Evolutionary conservation across 208 protist genomes (phyloP).

Genomic region (Leishmania guyanensis): DNA sequence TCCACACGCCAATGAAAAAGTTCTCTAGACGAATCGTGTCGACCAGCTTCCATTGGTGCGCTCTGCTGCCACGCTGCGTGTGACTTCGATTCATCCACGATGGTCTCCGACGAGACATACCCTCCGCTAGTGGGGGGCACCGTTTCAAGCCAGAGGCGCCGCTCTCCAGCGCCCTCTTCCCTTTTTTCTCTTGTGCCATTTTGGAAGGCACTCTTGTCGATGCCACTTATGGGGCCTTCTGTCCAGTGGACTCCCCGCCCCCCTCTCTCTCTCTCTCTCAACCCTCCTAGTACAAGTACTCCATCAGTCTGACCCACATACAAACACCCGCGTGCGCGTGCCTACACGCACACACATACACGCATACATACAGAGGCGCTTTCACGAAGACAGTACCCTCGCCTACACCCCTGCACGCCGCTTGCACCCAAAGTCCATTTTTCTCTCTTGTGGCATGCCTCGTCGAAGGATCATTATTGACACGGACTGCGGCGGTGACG

Average conservation of each 20-base stretch:
- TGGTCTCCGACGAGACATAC: background rate
- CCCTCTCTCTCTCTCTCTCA: background rate
- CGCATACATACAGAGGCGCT: background rate
- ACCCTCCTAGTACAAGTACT: background rate
- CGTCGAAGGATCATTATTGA: constrained; percentile 86
- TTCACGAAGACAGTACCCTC: background rate
- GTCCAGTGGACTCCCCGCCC: background rate
- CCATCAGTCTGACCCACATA: background rate
- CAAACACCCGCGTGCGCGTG: background rate
- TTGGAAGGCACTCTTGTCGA: background rate
- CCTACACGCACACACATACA: background rate
- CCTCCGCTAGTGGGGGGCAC: background rate
- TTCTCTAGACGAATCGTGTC: background rate
- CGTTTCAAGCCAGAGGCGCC: background rate
- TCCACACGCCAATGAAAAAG: background rate
- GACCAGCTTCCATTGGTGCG: background rate
- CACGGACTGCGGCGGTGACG: constrained; percentile 84
- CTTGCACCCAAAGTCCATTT: background rate
- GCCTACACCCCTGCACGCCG: background rate
- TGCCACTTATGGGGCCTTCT: background rate
- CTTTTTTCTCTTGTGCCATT: background rate
- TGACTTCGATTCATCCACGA: background rate
- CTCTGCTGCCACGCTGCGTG: background rate
- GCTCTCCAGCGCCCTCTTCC: background rate
- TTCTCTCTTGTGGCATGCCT: constrained; percentile 35